Conservation (phyloP, 768 basidiomycete genomes). For the Trametes meyenii region DNA sequence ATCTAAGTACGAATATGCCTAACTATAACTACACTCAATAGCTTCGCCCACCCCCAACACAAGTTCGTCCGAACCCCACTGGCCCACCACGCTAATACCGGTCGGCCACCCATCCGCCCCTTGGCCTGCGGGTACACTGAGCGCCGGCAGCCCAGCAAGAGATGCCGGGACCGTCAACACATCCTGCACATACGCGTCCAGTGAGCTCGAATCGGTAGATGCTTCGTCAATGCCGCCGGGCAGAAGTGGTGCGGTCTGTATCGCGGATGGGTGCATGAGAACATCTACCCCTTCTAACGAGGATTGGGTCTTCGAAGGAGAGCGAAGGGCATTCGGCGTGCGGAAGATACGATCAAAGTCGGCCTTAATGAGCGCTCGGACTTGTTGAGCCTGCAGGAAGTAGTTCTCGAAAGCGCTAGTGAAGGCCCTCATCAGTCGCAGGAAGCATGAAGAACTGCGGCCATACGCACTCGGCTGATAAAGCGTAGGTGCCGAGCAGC, state of each 20-base stretch:
- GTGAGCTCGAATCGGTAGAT: slow-evolving; percentile 22
- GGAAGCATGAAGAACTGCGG: background rate
- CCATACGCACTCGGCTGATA: slow-evolving; percentile 76
- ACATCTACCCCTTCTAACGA: slow-evolving; percentile 63
- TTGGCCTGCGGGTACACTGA: slow-evolving; percentile 65
- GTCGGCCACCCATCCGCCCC: slow-evolving; percentile 74
- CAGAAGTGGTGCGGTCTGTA: slow-evolving; percentile 78
- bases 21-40: slow-evolving; percentile 30
- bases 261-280: slow-evolving; percentile 84
- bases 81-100: slow-evolving; percentile 81
- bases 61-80: slow-evolving; percentile 79
- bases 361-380: slow-evolving; percentile 67
- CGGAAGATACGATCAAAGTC: slow-evolving; percentile 79
- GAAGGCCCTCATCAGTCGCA: background rate
- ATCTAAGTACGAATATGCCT: background rate
- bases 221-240: slow-evolving; percentile 10
- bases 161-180: slow-evolving; percentile 91
- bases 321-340: slow-evolving; percentile 46
- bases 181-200: slow-evolving; percentile 84
- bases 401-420: slow-evolving; percentile 95
- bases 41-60: slow-evolving; percentile 56
- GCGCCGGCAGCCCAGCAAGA: slow-evolving; percentile 82
- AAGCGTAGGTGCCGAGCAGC: slow-evolving; percentile 86
- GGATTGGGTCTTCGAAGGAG: background rate
- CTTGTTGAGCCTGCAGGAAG: slow-evolving; percentile 87